Conservation (phyloP, 2,329 filamentous ascomycete species). For the Ophiostoma triangulosporum region DNA sequence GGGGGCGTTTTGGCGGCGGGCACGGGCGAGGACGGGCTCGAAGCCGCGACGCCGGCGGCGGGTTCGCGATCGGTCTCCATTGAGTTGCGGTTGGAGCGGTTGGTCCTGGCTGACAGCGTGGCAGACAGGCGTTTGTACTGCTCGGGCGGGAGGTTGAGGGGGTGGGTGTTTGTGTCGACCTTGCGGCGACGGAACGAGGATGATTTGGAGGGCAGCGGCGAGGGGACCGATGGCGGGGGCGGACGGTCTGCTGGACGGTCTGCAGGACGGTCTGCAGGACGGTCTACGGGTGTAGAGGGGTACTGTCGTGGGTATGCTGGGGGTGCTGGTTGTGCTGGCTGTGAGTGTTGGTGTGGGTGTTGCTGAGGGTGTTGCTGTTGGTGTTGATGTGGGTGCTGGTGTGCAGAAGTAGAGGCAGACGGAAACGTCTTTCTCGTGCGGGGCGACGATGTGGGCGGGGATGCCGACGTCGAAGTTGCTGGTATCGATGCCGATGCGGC, state of each 20-base stretch:
- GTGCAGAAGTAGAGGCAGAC: background rate
- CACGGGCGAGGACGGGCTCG: constrained; percentile 22
- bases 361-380: too few species aligned
- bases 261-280: background rate
- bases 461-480: background rate
- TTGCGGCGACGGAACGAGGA: constrained; percentile 36
- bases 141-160: constrained; percentile 80
- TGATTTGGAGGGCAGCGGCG: constrained; percentile 24
- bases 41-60: constrained; percentile 23
- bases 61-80: constrained; percentile 68
- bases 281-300: background rate
- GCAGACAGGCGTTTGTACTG: constrained; percentile 63
- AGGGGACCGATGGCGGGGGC: background rate
- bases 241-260: constrained; percentile 4
- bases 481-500: too few species aligned
- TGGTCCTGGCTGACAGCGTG: constrained; percentile 25
- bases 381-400: too few species aligned
- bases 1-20: constrained; percentile 21
- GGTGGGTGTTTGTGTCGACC: constrained; percentile 61
- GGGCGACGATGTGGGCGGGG: constrained; percentile 2
- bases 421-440: constrained; percentile 1
- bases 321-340: too few species aligned
- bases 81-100: constrained; percentile 46
- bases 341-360: too few species aligned
- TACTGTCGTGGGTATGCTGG: constrained; percentile 1